phyloP scores from a whole-genome alignment of 768 basidiomycete species.

The Collybia sp. region DNA sequence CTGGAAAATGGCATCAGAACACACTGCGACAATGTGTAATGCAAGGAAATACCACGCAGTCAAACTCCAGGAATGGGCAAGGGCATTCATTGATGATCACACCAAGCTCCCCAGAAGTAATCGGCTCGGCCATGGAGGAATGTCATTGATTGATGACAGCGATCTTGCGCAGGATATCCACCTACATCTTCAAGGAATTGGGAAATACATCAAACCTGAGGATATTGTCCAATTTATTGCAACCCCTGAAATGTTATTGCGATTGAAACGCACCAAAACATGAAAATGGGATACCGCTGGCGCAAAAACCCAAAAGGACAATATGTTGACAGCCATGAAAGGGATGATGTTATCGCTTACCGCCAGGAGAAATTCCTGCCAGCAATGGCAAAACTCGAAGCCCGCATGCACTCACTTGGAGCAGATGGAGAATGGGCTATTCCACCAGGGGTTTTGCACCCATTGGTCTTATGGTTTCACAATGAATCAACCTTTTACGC shows the following conservation, averaged over 20 bases:
- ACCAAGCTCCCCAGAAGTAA: not conserved
- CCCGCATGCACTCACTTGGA: slow-evolving; percentile 1
- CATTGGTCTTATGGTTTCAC: slow-evolving; percentile 17
- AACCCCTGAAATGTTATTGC: slow-evolving; percentile 3
- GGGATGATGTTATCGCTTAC: slow-evolving; percentile 21
- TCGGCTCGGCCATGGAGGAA: not conserved
- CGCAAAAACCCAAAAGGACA: slow-evolving; percentile 11
- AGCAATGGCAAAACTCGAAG: slow-evolving; percentile 3
- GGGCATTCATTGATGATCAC: not conserved
- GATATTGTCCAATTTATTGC: slow-evolving; percentile 14
- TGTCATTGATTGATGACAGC: slow-evolving; percentile 11
- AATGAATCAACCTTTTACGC: slow-evolving; percentile 30
- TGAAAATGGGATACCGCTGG: slow-evolving; percentile 14
- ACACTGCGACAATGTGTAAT: not conserved
- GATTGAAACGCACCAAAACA: slow-evolving; percentile 9
- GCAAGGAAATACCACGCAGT: not conserved
- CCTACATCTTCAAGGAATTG: slow-evolving; percentile 12
- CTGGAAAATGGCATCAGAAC: not conserved
- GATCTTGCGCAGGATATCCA: slow-evolving; percentile 7
- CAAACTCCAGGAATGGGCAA: slow-evolving; percentile 2
- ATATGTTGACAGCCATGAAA: slow-evolving; percentile 26
- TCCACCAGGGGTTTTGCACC: not conserved
- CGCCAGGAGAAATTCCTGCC: slow-evolving; percentile 20
- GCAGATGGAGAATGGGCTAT: not conserved
- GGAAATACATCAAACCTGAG: slow-evolving; percentile 14